phyloP scores from a whole-genome alignment of 306 rosid genomes.

The barrel medic (Medicago truncatula) region MtrunA17r5.0-ANR NC_053043.1:5113001-5113500 shows the following conservation, averaged over 20 bases:
- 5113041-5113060: slow-evolving; percentile 1
- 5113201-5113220: slow-evolving; percentile 34
- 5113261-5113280: slow-evolving; percentile 42
- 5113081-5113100: slow-evolving; percentile 1
- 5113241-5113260: slow-evolving; percentile 32
- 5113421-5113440: slow-evolving; percentile 23
- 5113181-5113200: slow-evolving; percentile 33
- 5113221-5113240: slow-evolving; percentile 6
- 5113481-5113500: slow-evolving; percentile 47
- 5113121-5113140: slow-evolving; percentile 35
- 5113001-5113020: slow-evolving; percentile 6
- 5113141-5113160: neutral
- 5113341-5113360: slow-evolving; percentile 22
- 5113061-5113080: neutral
- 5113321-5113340: slow-evolving; percentile 42
- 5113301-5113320: slow-evolving; percentile 28
- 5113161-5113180: neutral
- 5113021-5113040: slow-evolving; percentile 32
- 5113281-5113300: slow-evolving; percentile 26
- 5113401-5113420: slow-evolving; percentile 43
- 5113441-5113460: slow-evolving; percentile 27
- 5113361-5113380: slow-evolving; percentile 35
- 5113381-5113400: slow-evolving; percentile 40
- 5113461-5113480: slow-evolving; percentile 45
- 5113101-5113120: slow-evolving; percentile 14